Percentiles rank a stretch among this genome's conserved stretches.
Evolutionary conservation across 441 rosid species (phyloP).

Genomic region (Euphorbia schlechtendalii): DNA sequence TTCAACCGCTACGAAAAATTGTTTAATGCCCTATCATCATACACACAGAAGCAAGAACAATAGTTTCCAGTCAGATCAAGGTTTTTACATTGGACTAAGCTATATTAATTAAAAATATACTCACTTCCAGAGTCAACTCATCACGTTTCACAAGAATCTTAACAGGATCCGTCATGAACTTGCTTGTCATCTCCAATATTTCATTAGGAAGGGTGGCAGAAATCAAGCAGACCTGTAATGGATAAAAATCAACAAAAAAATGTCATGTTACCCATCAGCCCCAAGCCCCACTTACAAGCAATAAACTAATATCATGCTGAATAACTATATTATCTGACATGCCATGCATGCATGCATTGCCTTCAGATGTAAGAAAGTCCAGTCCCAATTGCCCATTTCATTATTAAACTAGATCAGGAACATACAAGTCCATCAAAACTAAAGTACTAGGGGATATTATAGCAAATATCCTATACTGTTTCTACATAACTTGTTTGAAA

Average conservation of each 20-base stretch:
- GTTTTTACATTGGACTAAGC: conserved; percentile 55
- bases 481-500: background rate
- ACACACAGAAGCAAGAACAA: conserved; percentile 17
- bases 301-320: background rate
- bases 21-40: conserved; percentile 71
- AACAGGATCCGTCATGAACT: conserved; percentile 97
- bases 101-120: conserved; percentile 46
- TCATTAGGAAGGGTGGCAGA: conserved; percentile 99
- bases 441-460: background rate
- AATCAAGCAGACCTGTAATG: conserved; percentile 45
- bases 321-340: background rate
- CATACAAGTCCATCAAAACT: background rate
- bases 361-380: background rate
- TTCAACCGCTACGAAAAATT: conserved; percentile 91
- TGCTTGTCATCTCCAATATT: conserved; percentile 88
- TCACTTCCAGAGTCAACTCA: conserved; percentile 92
- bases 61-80: conserved; percentile 25
- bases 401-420: background rate
- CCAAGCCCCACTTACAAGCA: background rate
- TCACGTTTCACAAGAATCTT: conserved; percentile 97
- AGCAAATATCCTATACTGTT: background rate
- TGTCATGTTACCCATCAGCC: background rate
- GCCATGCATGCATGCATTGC: background rate
- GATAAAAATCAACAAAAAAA: background rate
- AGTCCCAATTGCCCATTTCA: background rate